These are phyloP conservation scores for Aphanomyces invadans DNA, from an alignment of 352 stramenopile genomes.

Conservation along the genomic window DNA sequence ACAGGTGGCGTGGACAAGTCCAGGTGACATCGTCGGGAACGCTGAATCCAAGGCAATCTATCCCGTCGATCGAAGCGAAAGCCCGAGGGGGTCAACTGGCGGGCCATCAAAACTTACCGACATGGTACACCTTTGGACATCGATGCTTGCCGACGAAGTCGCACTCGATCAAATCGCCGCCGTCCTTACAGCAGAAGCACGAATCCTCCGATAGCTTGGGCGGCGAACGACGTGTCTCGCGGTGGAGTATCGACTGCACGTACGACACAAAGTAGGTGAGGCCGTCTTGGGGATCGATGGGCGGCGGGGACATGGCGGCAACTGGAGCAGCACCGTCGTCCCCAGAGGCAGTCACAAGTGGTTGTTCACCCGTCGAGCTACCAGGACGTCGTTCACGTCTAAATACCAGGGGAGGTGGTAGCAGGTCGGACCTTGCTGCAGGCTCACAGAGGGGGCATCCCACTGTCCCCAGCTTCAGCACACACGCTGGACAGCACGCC, in stretches of 20 bases:
- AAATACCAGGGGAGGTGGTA: background rate
- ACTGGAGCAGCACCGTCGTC: background rate
- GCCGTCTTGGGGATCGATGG: conserved; percentile 7
- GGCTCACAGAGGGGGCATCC: background rate
- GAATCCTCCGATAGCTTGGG: conserved; percentile 51
- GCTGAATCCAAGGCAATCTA: conserved; percentile 14
- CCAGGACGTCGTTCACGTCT: background rate
- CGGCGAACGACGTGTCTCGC: background rate
- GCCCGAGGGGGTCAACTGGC: background rate
- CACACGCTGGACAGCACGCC: background rate
- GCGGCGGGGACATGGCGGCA: background rate
- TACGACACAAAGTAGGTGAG: conserved; percentile 15
- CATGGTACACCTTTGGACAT: conserved; percentile 77
- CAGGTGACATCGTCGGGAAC: conserved; percentile 19
- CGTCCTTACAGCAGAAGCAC: conserved; percentile 81
- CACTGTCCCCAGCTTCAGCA: background rate
- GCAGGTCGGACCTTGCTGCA: background rate
- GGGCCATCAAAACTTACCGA: conserved; percentile 33
- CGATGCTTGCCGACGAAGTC: conserved; percentile 45
- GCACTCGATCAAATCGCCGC: conserved; percentile 69
- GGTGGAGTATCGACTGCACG: background rate
- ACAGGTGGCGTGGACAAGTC: conserved; percentile 17
- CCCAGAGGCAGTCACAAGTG: background rate
- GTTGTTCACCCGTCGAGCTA: background rate
- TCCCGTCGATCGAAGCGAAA: background rate